phyloP scores from a whole-genome alignment of 768 basidiomycete genomes.

The Agaricus subrufescens region DNA sequence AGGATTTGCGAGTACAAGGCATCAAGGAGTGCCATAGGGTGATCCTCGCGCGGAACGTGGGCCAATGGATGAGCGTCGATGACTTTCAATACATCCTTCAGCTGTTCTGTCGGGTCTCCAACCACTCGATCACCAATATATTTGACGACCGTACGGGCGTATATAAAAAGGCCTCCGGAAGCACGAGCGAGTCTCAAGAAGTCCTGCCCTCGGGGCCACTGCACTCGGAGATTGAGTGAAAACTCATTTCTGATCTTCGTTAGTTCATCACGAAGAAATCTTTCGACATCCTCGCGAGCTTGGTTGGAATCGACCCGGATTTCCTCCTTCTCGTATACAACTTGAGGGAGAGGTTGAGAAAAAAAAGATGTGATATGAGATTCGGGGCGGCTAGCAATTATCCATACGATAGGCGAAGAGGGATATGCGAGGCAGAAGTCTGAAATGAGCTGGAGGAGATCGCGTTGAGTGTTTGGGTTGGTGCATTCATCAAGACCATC shows the following conservation, averaged over 20 bases:
- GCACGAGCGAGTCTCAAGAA: neutral
- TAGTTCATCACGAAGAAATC: neutral
- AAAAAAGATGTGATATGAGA: slow-evolving; percentile 1
- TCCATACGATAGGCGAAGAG: neutral
- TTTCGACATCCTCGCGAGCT: neutral
- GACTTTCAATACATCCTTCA: neutral
- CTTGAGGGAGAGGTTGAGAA: neutral
- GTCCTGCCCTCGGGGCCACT: neutral
- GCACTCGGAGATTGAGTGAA: neutral
- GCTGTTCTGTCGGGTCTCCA: neutral
- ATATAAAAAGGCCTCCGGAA: neutral
- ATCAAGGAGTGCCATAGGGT: slow-evolving; percentile 8
- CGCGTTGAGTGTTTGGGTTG: neutral
- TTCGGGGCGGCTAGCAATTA: neutral
- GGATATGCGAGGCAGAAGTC: neutral
- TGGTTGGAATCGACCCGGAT: neutral
- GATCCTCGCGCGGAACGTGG: neutral
- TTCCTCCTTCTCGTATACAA: neutral
- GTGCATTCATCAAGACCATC: slow-evolving; percentile 1
- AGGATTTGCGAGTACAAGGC: slow-evolving; percentile 6
- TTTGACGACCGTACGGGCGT: neutral
- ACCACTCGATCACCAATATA: neutral
- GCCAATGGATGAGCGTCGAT: neutral
- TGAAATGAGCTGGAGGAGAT: neutral
- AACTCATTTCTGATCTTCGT: neutral